These are phyloP conservation scores for Gloeostereum incarnatum DNA, from an alignment of 768 basidiomycete species.

Conservation along the genomic window DNA sequence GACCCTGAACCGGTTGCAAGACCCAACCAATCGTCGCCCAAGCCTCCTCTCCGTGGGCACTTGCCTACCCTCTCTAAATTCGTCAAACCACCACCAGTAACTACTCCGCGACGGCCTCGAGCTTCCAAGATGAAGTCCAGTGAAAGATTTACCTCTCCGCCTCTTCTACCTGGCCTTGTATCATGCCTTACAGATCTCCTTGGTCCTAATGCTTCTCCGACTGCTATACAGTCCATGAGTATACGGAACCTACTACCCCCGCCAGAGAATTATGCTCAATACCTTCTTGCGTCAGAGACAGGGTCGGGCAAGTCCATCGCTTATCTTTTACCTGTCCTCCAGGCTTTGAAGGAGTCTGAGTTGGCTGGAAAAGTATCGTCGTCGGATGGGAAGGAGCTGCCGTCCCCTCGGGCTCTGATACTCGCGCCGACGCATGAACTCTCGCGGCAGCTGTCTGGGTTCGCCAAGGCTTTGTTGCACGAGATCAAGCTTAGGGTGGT, in stretches of 20 bases:
- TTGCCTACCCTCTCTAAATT: too few species aligned
- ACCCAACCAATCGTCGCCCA: too few species aligned
- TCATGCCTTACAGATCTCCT: constrained; percentile 47
- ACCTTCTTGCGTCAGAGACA: constrained; percentile 79
- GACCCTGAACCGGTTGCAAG: too few species aligned
- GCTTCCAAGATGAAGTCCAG: too few species aligned
- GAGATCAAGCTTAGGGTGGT: constrained; percentile 66
- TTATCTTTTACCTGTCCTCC: constrained; percentile 78
- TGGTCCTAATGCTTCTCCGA: constrained; percentile 49
- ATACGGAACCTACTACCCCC: constrained; percentile 49
- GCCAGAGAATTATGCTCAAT: constrained; percentile 31
- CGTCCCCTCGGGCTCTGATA: constrained; percentile 61
- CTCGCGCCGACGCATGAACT: constrained; percentile 89
- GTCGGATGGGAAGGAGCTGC: background rate
- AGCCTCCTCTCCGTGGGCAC: too few species aligned
- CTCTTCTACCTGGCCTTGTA: constrained; percentile 57
- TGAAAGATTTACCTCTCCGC: constrained; percentile 54
- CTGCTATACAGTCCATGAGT: constrained; percentile 72
- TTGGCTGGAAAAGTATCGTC: constrained; percentile 8
- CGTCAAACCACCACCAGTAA: too few species aligned
- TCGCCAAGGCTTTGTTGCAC: constrained; percentile 71
- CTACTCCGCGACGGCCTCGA: too few species aligned
- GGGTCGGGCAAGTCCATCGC: constrained; percentile 91
- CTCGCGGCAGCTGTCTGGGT: constrained; percentile 65
- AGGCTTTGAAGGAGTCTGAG: constrained; percentile 67